These are phyloP conservation scores for Toxicodendron radicans DNA, from an alignment of 345 rosid genomes.

Conservation along the genomic window DNA sequence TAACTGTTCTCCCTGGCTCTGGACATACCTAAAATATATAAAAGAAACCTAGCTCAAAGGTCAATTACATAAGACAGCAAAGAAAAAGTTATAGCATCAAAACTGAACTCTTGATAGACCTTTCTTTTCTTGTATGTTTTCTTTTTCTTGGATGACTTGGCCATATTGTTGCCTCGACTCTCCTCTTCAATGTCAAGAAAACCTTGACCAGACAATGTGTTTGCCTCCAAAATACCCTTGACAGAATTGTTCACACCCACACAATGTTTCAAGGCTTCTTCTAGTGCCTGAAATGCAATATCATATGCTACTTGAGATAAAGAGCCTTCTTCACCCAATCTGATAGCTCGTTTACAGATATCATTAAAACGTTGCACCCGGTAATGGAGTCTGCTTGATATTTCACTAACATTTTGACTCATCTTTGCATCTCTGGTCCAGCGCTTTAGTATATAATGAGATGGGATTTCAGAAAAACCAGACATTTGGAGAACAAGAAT, in stretches of 20 bases:
- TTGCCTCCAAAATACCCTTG: slow-evolving; percentile 32
- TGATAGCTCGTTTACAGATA: slow-evolving; percentile 39
- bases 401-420: slow-evolving; percentile 22
- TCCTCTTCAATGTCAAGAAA: slow-evolving; percentile 29
- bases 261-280: slow-evolving; percentile 32
- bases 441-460: slow-evolving; percentile 36
- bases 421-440: slow-evolving; percentile 45
- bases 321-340: slow-evolving; percentile 42
- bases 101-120: slow-evolving; percentile 34
- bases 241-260: slow-evolving; percentile 29
- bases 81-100: slow-evolving; percentile 8
- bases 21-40: slow-evolving; percentile 33
- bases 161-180: slow-evolving; percentile 22
- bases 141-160: slow-evolving; percentile 44
- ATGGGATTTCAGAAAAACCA: slow-evolving; percentile 36
- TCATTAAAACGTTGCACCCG: slow-evolving; percentile 44
- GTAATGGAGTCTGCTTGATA: slow-evolving; percentile 17
- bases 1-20: slow-evolving; percentile 32
- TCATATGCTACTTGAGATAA: slow-evolving; percentile 40
- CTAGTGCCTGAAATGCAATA: slow-evolving; percentile 39
- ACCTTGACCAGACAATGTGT: slow-evolving; percentile 29
- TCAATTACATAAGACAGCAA: neutral
- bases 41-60: slow-evolving; percentile 18
- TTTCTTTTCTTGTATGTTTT: slow-evolving; percentile 52
- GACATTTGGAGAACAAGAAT: slow-evolving; percentile 45